Evolutionary conservation across 2,329 filamentous ascomycete species (phyloP).

Genomic region (Septoria petroselini): DNA sequence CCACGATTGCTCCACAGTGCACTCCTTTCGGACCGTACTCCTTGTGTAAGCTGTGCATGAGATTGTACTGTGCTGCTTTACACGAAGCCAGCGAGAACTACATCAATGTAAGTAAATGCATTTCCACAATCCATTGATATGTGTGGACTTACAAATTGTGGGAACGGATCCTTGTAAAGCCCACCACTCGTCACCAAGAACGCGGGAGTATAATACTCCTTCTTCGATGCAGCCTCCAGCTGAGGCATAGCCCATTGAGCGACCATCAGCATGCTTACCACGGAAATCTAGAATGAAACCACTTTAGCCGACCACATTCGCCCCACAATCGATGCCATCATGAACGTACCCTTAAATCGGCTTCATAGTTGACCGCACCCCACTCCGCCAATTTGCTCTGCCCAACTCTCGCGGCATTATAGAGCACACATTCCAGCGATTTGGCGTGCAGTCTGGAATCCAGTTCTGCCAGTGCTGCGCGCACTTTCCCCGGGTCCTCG

Average conservation of each 20-base stretch:
- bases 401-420: slow-evolving; percentile 50
- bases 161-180: slow-evolving; percentile 46
- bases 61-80: slow-evolving; percentile 52
- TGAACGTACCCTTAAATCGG: slow-evolving; percentile 47
- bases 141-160: slow-evolving; percentile 23
- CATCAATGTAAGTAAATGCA: too few relatives aligned
- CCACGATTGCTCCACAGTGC: slow-evolving; percentile 46
- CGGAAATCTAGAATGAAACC: slow-evolving; percentile 40
- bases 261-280: slow-evolving; percentile 46
- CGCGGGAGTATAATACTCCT: slow-evolving; percentile 37
- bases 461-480: slow-evolving; percentile 40
- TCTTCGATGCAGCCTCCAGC: slow-evolving; percentile 32
- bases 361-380: slow-evolving; percentile 45
- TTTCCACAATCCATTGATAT: too few relatives aligned
- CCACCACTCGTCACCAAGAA: slow-evolving; percentile 50
- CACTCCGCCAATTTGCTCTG: slow-evolving; percentile 43
- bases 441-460: slow-evolving; percentile 39
- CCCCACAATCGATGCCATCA: background rate
- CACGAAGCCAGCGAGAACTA: slow-evolving; percentile 47
- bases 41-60: slow-evolving; percentile 46
- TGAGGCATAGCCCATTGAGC: slow-evolving; percentile 47
- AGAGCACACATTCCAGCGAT: slow-evolving; percentile 47
- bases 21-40: slow-evolving; percentile 43
- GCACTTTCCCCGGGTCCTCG: slow-evolving; percentile 39
- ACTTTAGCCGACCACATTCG: slow-evolving; percentile 1